Conservation (phyloP, 2,329 filamentous ascomycete species). For the Aureobasidium mangrovei region DNA sequence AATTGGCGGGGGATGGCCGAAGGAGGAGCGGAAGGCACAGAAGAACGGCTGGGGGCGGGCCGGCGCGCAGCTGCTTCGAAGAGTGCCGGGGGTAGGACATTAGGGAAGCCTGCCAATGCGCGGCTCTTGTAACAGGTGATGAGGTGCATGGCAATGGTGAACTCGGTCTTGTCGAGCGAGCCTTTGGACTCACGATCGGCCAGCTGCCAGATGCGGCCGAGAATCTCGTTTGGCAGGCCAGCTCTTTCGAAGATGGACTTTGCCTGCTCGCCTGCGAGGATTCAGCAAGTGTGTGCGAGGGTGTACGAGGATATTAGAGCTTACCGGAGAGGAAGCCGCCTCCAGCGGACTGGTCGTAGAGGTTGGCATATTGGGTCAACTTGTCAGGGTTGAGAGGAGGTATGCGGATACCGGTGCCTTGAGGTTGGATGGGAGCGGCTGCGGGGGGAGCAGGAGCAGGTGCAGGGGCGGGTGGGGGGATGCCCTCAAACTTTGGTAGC, state of each 20-base stretch:
- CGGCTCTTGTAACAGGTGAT: slow-evolving; percentile 85
- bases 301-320: background rate
- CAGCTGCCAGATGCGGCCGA: slow-evolving; percentile 94
- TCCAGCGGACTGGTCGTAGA: slow-evolving; percentile 83
- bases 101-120: slow-evolving; percentile 68
- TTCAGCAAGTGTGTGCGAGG: slow-evolving; percentile 13
- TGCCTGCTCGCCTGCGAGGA: slow-evolving; percentile 60
- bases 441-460: slow-evolving; percentile 24
- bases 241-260: slow-evolving; percentile 95
- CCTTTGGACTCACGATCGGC: slow-evolving; percentile 91
- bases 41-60: slow-evolving; percentile 37
- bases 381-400: slow-evolving; percentile 83
- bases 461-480: slow-evolving; percentile 40
- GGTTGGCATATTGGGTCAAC: slow-evolving; percentile 73
- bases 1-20: slow-evolving; percentile 73
- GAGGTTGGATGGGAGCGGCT: slow-evolving; percentile 32
- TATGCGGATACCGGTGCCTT: slow-evolving; percentile 57
- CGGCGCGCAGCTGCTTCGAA: slow-evolving; percentile 83
- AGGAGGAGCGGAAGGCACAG: slow-evolving; percentile 42
- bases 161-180: slow-evolving; percentile 77
- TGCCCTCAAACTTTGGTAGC: slow-evolving; percentile 84
- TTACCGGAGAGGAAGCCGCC: slow-evolving; percentile 64
- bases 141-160: slow-evolving; percentile 97
- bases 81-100: slow-evolving; percentile 69
- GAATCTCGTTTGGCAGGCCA: slow-evolving; percentile 74